Base-by-base conservation (phyloP, 1,139 yeast species). In the Citeromyces hawaiiensis region DNA sequence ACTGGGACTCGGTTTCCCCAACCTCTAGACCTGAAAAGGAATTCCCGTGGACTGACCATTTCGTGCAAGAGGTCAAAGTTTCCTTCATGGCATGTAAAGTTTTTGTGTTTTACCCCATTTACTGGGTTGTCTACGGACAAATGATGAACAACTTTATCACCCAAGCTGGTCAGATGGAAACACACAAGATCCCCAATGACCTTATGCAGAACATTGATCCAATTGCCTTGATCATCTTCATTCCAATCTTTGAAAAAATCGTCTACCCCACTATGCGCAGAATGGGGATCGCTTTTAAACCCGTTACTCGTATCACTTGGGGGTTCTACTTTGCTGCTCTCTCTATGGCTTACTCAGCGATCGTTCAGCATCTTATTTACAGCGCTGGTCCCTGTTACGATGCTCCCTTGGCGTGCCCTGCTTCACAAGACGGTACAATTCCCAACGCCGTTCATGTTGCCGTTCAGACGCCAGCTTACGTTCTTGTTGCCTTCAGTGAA, bases 301-400 rank as follows among this genome's bases (percentile, higher is more conserved):
- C 95, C 35, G 75, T 83, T 49, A 69, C 86, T 44, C 76, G 83
- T 57, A 86, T 87, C 48, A 67, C 71, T 53, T 64, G 67, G 47
- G 96, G 96, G 10, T 86, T 86, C 64, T 59, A 79, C 58, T 66
- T 83, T 43, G 87, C 80, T 40, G 59, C 87, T 5, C 52, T 69
- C 35, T 71, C 94, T 34, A 81, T 83, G 78, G 71, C 76, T 30
- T 76, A 81, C 54, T 93, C 94, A 41, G 91, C 94, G 13, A 77
- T 83, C 36, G 68, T 83, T 47, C 96, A 87, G 62, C 74, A 76
- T 54, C 66, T 64, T 53, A 77, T 87, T 46, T 86, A 86, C 63
- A 55, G 61, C 38, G 66, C 83, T 19, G 34, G 6, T 86, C 86
- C 17, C 91, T 93, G 43, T 85, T 94, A 69, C 85, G 76, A 49